Conservation (phyloP, 2,329 filamentous ascomycete species). For the Pestalotiopsis sp. region DNA sequence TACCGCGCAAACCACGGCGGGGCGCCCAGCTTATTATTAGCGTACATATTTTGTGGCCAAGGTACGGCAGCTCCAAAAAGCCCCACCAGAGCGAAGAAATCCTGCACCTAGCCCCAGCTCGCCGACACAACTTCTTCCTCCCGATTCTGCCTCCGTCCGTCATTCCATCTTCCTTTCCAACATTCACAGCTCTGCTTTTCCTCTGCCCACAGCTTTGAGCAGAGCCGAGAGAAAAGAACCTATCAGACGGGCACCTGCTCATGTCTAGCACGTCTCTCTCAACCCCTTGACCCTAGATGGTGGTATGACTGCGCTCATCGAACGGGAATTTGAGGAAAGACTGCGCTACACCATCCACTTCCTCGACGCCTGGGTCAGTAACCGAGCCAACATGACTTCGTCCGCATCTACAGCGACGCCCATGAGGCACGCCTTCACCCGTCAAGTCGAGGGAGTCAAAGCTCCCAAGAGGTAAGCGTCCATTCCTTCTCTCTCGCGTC, state of each 20-base stretch:
- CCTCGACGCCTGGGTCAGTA: conserved; percentile 17
- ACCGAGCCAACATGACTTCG: conserved; percentile 46
- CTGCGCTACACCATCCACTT: conserved; percentile 20
- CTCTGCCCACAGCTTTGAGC: conserved; percentile 1
- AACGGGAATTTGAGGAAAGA: conserved; percentile 19
- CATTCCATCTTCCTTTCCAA: not conserved
- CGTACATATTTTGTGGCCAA: not conserved
- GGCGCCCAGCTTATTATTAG: not conserved
- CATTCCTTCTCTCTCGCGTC: conserved; percentile 14
- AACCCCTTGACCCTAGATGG: not conserved
- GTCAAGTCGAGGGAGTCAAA: conserved; percentile 79
- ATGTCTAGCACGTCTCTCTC: not conserved
- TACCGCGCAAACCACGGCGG: not conserved
- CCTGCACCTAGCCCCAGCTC: not conserved
- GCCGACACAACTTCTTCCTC: not conserved
- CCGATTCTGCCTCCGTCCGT: not conserved
- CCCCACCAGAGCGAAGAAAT: conserved; percentile 3
- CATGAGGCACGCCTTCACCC: conserved; percentile 72
- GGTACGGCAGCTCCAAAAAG: not conserved
- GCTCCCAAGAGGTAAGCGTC: conserved; percentile 82
- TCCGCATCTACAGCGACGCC: conserved; percentile 73
- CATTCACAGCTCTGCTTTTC: not conserved
- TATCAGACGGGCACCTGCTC: not conserved
- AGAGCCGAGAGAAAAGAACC: not conserved
- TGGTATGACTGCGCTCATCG: conserved; percentile 22